Evolutionary conservation across 2,329 filamentous ascomycete species (phyloP).

Genomic region (Periconia digitata): DNA sequence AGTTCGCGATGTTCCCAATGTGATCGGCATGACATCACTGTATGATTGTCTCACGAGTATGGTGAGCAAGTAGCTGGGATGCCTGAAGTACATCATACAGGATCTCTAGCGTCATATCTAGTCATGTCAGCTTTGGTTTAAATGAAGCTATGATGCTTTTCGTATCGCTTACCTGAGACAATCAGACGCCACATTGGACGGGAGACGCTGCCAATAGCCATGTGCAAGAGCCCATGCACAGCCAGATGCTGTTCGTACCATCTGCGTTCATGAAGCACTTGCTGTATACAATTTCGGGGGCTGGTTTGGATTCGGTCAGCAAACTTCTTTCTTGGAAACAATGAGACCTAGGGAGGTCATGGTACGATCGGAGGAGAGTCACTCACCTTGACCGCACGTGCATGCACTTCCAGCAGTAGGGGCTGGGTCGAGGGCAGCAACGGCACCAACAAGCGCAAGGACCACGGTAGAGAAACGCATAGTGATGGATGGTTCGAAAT

Average conservation of each 20-base stretch:
- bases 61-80: too few species aligned
- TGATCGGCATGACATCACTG: too few species aligned
- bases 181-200: not conserved
- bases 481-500: not conserved
- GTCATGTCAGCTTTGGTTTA: not conserved
- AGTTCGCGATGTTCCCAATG: too few species aligned
- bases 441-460: not conserved
- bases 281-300: conserved; percentile 1
- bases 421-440: not conserved
- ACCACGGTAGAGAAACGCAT: conserved; percentile 1
- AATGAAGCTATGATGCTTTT: not conserved
- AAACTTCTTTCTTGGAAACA: not conserved
- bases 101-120: too few species aligned
- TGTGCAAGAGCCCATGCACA: not conserved
- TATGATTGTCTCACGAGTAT: too few species aligned
- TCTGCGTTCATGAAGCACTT: conserved; percentile 1
- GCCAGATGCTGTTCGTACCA: conserved; percentile 1
- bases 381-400: not conserved
- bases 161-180: not conserved
- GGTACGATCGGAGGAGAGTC: not conserved
- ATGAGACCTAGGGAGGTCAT: too few species aligned
- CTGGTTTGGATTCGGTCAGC: not conserved
- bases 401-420: conserved; percentile 1
- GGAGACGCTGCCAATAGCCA: not conserved
- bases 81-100: not conserved